These are phyloP conservation scores for Cutaneotrichosporon mucoides DNA, from an alignment of 1,284 basidiomycete genomes.

Conservation along the genomic window DNA sequence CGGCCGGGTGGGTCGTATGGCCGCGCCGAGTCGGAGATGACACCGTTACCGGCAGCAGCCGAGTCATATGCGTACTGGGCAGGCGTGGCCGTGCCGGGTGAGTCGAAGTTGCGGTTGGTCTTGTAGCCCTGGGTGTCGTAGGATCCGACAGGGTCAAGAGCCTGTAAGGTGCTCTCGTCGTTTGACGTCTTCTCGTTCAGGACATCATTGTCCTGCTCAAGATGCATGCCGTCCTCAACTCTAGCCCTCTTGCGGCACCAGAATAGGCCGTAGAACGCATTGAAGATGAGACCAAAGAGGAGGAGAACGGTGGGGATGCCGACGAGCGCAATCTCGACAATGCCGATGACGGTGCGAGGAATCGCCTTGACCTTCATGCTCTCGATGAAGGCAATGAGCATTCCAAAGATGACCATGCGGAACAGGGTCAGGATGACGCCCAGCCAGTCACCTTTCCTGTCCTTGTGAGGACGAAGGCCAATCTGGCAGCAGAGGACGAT, in stretches of 20 bases:
- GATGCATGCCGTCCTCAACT: slow-evolving; percentile 45
- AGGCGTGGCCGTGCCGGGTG: not conserved
- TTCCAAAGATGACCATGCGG: slow-evolving; percentile 42
- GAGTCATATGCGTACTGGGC: not conserved
- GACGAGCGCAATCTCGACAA: slow-evolving; percentile 46
- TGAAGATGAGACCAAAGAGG: slow-evolving; percentile 78
- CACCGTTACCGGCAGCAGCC: not conserved
- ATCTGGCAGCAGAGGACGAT: slow-evolving; percentile 58
- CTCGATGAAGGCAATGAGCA: slow-evolving; percentile 47
- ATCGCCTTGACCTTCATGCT: slow-evolving; percentile 40
- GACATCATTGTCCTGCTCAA: slow-evolving; percentile 21
- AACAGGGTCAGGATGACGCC: slow-evolving; percentile 36
- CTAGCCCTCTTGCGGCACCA: slow-evolving; percentile 41
- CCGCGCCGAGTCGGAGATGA: not conserved
- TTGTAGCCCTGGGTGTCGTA: not conserved
- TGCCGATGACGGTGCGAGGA: slow-evolving; percentile 42
- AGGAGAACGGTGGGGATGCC: slow-evolving; percentile 52
- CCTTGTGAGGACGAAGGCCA: slow-evolving; percentile 52
- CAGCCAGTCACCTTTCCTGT: slow-evolving; percentile 47
- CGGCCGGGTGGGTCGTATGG: too few species aligned
- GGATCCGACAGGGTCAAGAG: not conserved
- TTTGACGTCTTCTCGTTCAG: slow-evolving; percentile 5
- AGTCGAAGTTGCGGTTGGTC: not conserved
- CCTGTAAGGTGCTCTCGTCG: not conserved
- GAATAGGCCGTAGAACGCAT: slow-evolving; percentile 50